Percentiles rank a stretch among this genome's conserved stretches.
Conservation (phyloP, 345 rosid species). For the Cochlearia excelsa region DNA sequence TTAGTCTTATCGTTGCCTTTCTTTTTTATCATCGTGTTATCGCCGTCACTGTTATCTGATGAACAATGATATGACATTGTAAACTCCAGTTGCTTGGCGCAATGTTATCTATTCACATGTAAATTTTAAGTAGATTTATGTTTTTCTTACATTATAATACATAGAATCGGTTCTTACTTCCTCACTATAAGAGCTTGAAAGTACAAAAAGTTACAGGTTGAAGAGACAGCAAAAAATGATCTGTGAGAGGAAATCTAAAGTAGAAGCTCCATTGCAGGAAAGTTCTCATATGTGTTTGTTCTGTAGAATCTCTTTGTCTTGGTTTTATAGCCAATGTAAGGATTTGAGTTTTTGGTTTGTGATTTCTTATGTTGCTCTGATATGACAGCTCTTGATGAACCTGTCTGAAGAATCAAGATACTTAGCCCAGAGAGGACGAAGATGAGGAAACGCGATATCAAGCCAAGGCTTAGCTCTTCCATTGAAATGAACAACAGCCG, state of each 20-base stretch:
- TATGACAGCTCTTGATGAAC: slow-evolving; percentile 82
- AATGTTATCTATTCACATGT: slow-evolving; percentile 45
- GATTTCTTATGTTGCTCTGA: slow-evolving; percentile 46
- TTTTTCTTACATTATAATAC: slow-evolving; percentile 31
- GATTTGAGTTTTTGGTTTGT: slow-evolving; percentile 25
- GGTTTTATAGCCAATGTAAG: slow-evolving; percentile 1
- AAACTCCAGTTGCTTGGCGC: slow-evolving; percentile 32
- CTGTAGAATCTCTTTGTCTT: slow-evolving; percentile 34
- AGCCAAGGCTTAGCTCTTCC: slow-evolving; percentile 99
- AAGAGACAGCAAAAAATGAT: slow-evolving; percentile 26
- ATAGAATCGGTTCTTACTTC: slow-evolving; percentile 26
- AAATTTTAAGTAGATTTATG: slow-evolving; percentile 43
- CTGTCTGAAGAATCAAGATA: slow-evolving; percentile 81
- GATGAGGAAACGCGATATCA: slow-evolving; percentile 84
- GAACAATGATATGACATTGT: slow-evolving; percentile 35
- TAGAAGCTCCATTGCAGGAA: slow-evolving; percentile 26
- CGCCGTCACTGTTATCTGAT: slow-evolving; percentile 46
- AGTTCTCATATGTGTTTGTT: slow-evolving; percentile 25
- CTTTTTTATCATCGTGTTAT: slow-evolving; percentile 24
- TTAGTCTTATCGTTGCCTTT: slow-evolving; percentile 41
- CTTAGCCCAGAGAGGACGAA: slow-evolving; percentile 80
- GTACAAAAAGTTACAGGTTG: slow-evolving; percentile 34
- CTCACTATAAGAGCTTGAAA: slow-evolving; percentile 30
- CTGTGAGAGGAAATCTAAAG: slow-evolving; percentile 13
- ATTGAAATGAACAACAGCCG: slow-evolving; percentile 91